Conservation (phyloP, 495 filamentous ascomycete genomes). For the Penicillium dipodomyicola region DNA sequence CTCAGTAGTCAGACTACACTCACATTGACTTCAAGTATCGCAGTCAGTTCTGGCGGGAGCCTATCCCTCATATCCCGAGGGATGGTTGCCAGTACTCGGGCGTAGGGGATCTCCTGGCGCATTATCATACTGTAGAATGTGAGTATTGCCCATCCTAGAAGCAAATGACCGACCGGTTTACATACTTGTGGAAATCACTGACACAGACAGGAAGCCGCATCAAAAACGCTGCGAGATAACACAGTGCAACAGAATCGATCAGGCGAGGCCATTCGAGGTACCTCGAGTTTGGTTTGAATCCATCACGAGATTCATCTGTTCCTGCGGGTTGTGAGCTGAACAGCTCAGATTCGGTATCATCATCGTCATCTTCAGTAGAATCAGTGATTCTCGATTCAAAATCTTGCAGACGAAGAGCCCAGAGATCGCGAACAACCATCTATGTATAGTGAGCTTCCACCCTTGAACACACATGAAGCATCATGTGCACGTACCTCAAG, state of each 20-base stretch:
- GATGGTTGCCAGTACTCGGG: constrained; percentile 45
- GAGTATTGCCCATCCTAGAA: neutral
- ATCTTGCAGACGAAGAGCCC: constrained; percentile 60
- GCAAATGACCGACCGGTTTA: neutral
- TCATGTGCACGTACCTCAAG: constrained; percentile 52
- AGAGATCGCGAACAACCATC: constrained; percentile 64
- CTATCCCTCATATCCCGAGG: constrained; percentile 65
- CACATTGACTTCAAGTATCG: constrained; percentile 56
- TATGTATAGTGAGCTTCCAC: constrained; percentile 12
- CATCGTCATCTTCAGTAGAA: constrained; percentile 31
- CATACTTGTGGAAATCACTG: constrained; percentile 59
- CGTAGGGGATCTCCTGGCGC: constrained; percentile 47
- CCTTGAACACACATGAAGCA: neutral
- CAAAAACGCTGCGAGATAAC: constrained; percentile 63
- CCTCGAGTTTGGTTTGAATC: constrained; percentile 25
- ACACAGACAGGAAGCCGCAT: constrained; percentile 63
- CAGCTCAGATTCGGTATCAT: constrained; percentile 35
- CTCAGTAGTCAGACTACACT: constrained; percentile 15
- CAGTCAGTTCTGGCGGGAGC: constrained; percentile 58
- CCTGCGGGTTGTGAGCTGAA: constrained; percentile 53
- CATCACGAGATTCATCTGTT: constrained; percentile 29
- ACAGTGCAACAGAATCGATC: constrained; percentile 61
- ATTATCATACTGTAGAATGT: constrained; percentile 35
- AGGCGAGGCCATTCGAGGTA: constrained; percentile 53
- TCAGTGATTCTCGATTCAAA: constrained; percentile 42